Evolutionary conservation across 2,329 filamentous ascomycete species (phyloP), one percentile per base, ranked within the genome.

Genomic region (Claviceps sp.): DNA sequence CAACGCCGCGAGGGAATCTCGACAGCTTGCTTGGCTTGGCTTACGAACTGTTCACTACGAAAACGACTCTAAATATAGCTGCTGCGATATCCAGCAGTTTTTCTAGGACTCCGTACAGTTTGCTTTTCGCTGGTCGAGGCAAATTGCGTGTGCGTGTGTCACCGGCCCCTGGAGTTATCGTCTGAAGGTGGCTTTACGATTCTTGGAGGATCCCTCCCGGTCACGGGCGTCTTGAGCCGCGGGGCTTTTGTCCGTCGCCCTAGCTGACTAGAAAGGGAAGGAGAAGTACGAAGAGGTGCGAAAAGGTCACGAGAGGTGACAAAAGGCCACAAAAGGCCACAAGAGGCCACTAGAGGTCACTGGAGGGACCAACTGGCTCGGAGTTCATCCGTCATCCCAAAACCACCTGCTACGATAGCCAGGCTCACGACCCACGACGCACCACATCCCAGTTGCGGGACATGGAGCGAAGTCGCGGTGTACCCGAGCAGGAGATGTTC

Each of bases 401-500:
- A 43, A 24, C 20, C 20, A 43, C 5, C 14, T 14, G 42, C 20
- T 14, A 16, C 42, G 14, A 43, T 30, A 30, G 26, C 26, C 26
- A 30, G 8, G 8, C 26, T 30, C 26, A 30, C 26, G 26, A 30
- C 20, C 22, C 40, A 42, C 14, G 14, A 5, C 14, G 9, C 14
- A 2, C 24, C 22, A 44, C 42, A 26, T 45, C 7, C 5, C 43
- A 30, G 43, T 30, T 45, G 24, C n/a, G 26, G 37, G 45, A 67
- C 62, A 78, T 76, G 68, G 71, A 75, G 59, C 71, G 74, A 55
- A 72, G 70, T 59, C 81, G 84, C 63, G 84, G 84, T 61, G 74
- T 84, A 59, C 79, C 84, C 26, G 85, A 88, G 34, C 84, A 89
- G 68, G 88, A 91, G 75, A 84, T 94, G 72, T 91, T 94, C 71